Percentiles rank a stretch among this genome's conserved stretches.
Evolutionary conservation across 768 basidiomycete species (phyloP).

Genomic region (Hypholoma fasciculare): DNA sequence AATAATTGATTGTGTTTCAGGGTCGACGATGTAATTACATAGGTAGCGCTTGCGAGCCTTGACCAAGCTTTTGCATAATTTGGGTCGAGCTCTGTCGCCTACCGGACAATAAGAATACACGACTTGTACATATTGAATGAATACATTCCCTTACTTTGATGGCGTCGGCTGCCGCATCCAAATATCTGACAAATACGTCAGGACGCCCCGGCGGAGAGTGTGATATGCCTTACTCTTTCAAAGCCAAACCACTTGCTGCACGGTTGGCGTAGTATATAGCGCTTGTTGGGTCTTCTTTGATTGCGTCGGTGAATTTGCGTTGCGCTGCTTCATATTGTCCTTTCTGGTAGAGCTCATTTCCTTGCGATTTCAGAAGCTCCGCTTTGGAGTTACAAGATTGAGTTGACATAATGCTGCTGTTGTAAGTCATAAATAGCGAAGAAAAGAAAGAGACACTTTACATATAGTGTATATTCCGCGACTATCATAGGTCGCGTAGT

Average conservation of each 20-base stretch:
- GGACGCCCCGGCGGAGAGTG: not conserved
- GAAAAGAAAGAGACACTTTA: too few species aligned
- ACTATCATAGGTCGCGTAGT: too few species aligned
- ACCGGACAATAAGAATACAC: not conserved
- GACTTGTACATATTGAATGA: not conserved
- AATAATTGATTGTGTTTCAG: not conserved
- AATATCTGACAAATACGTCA: constrained; percentile 16
- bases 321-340: constrained; percentile 34
- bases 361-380: constrained; percentile 37
- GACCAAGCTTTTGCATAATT: constrained; percentile 43
- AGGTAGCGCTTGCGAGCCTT: constrained; percentile 35
- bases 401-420: not conserved
- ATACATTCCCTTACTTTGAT: constrained; percentile 20
- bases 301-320: constrained; percentile 41
- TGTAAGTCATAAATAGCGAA: too few species aligned
- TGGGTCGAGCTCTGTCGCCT: constrained; percentile 41
- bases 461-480: too few species aligned
- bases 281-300: constrained; percentile 35
- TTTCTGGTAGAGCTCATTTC: constrained; percentile 37
- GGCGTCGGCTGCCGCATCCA: constrained; percentile 33
- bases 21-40: constrained; percentile 19
- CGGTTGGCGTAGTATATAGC: constrained; percentile 46
- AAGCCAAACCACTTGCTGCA: constrained; percentile 35
- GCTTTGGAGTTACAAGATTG: constrained; percentile 10
- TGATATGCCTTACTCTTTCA: constrained; percentile 31